Base-by-base conservation (phyloP, 2,329 filamentous ascomycete genomes). In the Xylariaceae sp. region DNA sequence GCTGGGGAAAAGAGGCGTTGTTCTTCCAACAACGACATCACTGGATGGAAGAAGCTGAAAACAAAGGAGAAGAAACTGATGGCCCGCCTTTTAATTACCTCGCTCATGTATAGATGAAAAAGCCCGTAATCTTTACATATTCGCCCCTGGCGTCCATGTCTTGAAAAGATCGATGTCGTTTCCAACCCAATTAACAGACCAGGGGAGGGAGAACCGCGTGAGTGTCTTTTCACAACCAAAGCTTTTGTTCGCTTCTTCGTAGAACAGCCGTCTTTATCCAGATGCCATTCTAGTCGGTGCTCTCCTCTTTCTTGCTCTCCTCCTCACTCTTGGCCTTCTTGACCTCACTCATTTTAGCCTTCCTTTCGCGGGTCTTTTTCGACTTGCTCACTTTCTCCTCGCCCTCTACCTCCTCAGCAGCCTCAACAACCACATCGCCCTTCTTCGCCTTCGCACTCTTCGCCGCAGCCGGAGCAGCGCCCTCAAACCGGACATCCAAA, bases 1-100 rank as follows among this genome's bases (percentile, higher is more conserved):
- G 82, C 34, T 92, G 88, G 88, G 90, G 90, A 2, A 81, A 92
- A 66, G 86, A 93, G 67, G 86, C 83, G 7, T 72, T 90, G 59
- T 83, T 82, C 62, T 92, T 88, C 67, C 90, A 92, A 68, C 78
- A 80, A 60, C 72, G 78, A 5, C 75, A 79, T 44, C 74, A 80
- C 67, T 87, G 83, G 83, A 58, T 69, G 53, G 62, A 68, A 23
- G 17, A 39, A 35, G 51, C 23, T 30, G 23, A 30, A 4, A 30
- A 53, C 56, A 57, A 53, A 4, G 59, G 17, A 51, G 56, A 23
- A 42, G 57, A 49, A 51, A 35, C 9, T 54, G 35, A 6, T 47
- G 10, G 2, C 9, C 11, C 7, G 51, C 2, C 42, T 13, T 42
- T 62, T 51, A 55, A 30, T 37, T 56, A 54, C 42, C 60, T 37